Conservation (phyloP, 2,329 filamentous ascomycete species). For the Diaporthe destruens region DNA sequence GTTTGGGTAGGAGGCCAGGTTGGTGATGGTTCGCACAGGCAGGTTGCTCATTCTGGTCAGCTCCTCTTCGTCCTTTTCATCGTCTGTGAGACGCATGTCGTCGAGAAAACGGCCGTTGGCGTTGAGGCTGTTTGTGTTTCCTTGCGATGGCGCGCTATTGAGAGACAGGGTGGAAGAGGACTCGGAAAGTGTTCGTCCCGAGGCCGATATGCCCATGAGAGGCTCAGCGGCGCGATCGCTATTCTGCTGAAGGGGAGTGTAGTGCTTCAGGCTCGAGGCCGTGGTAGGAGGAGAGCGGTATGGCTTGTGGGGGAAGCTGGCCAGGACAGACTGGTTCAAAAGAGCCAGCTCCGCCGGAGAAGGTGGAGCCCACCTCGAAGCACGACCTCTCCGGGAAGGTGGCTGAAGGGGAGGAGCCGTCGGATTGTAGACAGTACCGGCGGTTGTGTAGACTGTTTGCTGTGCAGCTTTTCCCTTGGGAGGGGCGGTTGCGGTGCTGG, state of each 20-base stretch:
- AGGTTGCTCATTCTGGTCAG: slow-evolving; percentile 53
- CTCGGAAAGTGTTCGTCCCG: slow-evolving; percentile 15
- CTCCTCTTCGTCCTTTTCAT: slow-evolving; percentile 48
- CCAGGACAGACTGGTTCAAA: slow-evolving; percentile 54
- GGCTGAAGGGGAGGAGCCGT: slow-evolving; percentile 62
- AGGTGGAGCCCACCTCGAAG: slow-evolving; percentile 55
- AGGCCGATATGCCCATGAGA: slow-evolving; percentile 12
- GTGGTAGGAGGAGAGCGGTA: slow-evolving; percentile 45
- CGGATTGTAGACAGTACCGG: slow-evolving; percentile 68
- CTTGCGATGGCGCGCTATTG: not conserved
- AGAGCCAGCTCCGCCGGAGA: slow-evolving; percentile 50
- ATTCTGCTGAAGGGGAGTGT: slow-evolving; percentile 67
- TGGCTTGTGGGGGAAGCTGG: slow-evolving; percentile 52
- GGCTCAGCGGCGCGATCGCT: slow-evolving; percentile 65
- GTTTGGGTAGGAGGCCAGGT: slow-evolving; percentile 68
- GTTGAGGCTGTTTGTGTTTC: slow-evolving; percentile 25
- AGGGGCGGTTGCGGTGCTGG: slow-evolving; percentile 37
- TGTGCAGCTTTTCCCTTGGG: slow-evolving; percentile 42
- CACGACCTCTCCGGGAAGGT: slow-evolving; percentile 63
- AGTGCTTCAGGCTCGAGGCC: slow-evolving; percentile 52
- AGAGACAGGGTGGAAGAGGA: slow-evolving; percentile 16
- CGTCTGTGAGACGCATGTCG: slow-evolving; percentile 39
- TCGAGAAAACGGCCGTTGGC: slow-evolving; percentile 46
- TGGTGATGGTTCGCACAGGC: slow-evolving; percentile 63
- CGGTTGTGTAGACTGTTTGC: slow-evolving; percentile 65